Evolutionary conservation across 2,329 filamentous ascomycete genomes (phyloP), one percentile per base, ranked within the genome.

Genomic region (Plectosphaerella sp.): DNA sequence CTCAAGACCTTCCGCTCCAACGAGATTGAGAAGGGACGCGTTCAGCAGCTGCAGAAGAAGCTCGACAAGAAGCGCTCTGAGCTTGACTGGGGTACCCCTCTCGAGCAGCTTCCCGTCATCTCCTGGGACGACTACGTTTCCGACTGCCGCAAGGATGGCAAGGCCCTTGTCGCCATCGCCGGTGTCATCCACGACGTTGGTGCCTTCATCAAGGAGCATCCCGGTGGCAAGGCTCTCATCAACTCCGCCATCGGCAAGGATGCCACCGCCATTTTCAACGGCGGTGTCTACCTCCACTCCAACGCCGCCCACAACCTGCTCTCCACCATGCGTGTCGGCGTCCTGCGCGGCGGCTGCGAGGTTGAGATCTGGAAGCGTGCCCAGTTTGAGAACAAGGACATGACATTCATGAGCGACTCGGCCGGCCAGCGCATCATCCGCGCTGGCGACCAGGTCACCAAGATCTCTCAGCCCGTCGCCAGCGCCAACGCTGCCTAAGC

Each of bases 281-380:
- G 90, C 59, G 90, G 90, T 73, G 88, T 95, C 56, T 95, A 95
- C 76, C 82, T 87, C 69, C 90, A 95, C 78, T 91, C 87, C 68
- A 95, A 95, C 73, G 90, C 89, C 52, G 90, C 90, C 36, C 90
- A 95, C 79, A 95, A 95, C 74, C 72, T 94, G 55, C 80, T 95
- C 57, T 91, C 88, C 8, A 94, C 89, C 60, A 94, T 94, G 89
- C 82, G 90, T 61, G 86, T 94, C 14, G 90, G 89, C 70, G 89
- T 95, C 47, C 87, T 95, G 58, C 88, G 89, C 49, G 90, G 90
- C 58, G 90, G 90, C 43, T 91, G 88, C 67, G 90, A 94, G 70
- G 90, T 95, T 25, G 90, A 95, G 78, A 91, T 94, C 72, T 95
- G 90, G 90, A 94, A 94, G 82, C 86, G 89, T 42, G 84, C 88